Base-by-base conservation (phyloP, 2,329 filamentous ascomycete species). In the Botrytis deweyae region DNA sequence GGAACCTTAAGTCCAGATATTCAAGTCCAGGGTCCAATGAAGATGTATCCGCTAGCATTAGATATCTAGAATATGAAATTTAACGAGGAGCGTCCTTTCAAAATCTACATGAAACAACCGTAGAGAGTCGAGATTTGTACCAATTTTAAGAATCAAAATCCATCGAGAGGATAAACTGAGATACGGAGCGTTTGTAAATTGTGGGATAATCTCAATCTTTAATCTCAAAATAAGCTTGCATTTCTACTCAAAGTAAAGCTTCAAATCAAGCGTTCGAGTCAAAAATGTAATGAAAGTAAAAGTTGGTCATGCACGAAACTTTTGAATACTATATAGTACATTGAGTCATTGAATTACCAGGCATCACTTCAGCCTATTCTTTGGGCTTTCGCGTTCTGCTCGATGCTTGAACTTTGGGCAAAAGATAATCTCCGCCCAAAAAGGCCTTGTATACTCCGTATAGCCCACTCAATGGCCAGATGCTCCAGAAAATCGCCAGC, bases 391-490 rank as follows among this genome's bases (percentile, higher is more conserved):
- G 25, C 33, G 25, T 64, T 64, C 44, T 64, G 9, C 18, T 42
- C 22, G 38, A 64, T 44, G 8, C 42, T 3, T 22, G n/a, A 6
- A 22, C 46, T 14, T 71, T 76, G 4, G 78, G 73, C n/a, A 80
- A 72, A 33, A 80, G 70, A 74, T 80, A 80, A 71, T 81, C 78
- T 38, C 78, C 76, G 3, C 79, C 78, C 40, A 75, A 70, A 3
- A 78, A 36, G 29, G 77, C 78, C 52, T 77, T 76, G 5, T 74
- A 77, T 4, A 81, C 77, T 6, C 80, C 80, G 74, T 80, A 81
- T 18, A 81, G 49, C 20, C 80, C 80, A 46, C 73, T 72, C 33
- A 81, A 52, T 1, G 80, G 80, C 80, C 80, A 81, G 42, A 80
- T 78, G 29, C 74, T 76, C 79, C 79, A 81, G 61, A 81, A 79